phyloP scores from a whole-genome alignment of 2,329 filamentous ascomycete genomes.

The Berkeleyomyces basicola region DNA sequence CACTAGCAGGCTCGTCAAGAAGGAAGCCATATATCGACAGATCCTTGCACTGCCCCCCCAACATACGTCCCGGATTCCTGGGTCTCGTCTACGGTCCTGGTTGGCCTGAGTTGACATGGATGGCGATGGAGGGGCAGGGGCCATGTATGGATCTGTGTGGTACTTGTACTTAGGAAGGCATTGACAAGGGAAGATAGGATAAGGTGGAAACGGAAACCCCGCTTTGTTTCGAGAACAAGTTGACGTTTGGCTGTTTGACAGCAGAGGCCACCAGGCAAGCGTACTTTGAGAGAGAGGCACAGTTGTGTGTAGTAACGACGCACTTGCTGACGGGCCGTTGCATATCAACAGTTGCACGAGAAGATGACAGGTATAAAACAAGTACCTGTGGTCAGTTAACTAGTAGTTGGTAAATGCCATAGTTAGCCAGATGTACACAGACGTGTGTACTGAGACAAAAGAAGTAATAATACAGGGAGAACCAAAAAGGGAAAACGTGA shows the following conservation, averaged over 20 bases:
- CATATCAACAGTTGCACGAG: too few relatives aligned
- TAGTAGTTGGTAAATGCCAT: too few relatives aligned
- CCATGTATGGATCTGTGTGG: neutral
- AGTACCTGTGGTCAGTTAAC: too few relatives aligned
- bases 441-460: too few relatives aligned
- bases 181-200: neutral
- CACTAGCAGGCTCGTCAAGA: too few relatives aligned
- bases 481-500: neutral
- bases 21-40: neutral
- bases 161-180: neutral
- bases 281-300: neutral
- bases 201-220: neutral
- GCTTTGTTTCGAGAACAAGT: neutral
- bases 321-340: too few relatives aligned
- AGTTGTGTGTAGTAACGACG: neutral
- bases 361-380: too few relatives aligned
- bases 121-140: neutral
- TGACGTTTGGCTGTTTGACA: neutral
- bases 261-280: neutral
- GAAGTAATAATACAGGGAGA: too few relatives aligned
- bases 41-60: neutral
- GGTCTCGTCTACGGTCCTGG: neutral
- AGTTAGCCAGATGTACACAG: too few relatives aligned
- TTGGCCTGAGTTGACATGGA: neutral
- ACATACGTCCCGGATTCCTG: neutral